Percentiles rank a stretch among this genome's conserved stretches.
Evolutionary conservation across 805 yeast genomes (phyloP).

Genomic region (Metschnikowia noctiluminum): DNA sequence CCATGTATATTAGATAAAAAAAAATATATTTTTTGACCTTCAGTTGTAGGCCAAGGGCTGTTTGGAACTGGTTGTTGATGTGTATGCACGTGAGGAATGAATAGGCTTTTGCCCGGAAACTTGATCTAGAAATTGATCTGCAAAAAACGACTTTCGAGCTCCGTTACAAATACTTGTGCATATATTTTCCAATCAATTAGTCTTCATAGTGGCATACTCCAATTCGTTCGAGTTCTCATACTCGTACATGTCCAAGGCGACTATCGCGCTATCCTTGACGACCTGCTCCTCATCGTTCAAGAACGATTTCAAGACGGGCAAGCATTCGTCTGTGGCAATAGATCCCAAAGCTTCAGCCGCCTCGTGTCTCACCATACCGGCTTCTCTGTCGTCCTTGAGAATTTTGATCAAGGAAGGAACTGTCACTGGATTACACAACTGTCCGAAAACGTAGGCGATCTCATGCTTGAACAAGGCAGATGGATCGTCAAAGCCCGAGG

Average conservation of each 20-base stretch:
- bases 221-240: slow-evolving; percentile 82
- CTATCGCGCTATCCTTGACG: slow-evolving; percentile 94
- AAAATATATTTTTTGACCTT: neutral
- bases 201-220: slow-evolving; percentile 52
- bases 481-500: slow-evolving; percentile 83
- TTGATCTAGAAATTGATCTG: too few species aligned
- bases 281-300: slow-evolving; percentile 81
- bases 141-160: too few species aligned
- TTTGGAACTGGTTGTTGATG: too few species aligned
- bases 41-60: too few species aligned
- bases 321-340: slow-evolving; percentile 92
- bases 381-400: slow-evolving; percentile 72
- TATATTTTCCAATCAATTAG: neutral
- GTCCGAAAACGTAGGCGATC: slow-evolving; percentile 97
- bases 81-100: too few species aligned
- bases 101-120: too few species aligned
- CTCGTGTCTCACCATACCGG: slow-evolving; percentile 99
- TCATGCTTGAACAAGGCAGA: slow-evolving; percentile 96
- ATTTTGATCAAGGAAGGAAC: slow-evolving; percentile 86
- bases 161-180: too few species aligned
- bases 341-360: slow-evolving; percentile 99
- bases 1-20: slow-evolving; percentile 7
- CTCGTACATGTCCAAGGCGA: slow-evolving; percentile 97
- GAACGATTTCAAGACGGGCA: slow-evolving; percentile 79
- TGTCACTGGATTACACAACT: slow-evolving; percentile 87